Conservation (phyloP, 257 asterid species). For the Ehretia macrophylla region DNA sequence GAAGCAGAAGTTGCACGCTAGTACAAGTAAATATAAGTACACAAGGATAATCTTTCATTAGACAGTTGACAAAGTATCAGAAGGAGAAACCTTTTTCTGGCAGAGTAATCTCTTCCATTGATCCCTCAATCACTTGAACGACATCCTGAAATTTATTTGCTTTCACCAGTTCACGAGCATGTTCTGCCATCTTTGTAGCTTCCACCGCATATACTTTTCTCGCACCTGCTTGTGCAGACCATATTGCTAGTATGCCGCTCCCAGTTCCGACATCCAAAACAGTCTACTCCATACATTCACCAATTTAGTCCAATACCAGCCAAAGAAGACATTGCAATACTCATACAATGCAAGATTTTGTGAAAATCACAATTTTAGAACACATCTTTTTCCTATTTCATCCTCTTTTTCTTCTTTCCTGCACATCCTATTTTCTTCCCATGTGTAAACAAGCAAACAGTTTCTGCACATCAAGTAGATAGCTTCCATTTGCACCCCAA, state of each 20-base stretch:
- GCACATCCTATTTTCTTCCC: too few relatives aligned
- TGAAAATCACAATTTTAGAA: too few relatives aligned
- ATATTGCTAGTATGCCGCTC: constrained; percentile 93
- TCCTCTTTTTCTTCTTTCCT: too few relatives aligned
- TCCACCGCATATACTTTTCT: constrained; percentile 96
- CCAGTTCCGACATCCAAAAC: constrained; percentile 98
- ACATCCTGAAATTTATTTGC: constrained; percentile 67
- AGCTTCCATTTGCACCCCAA: too few relatives aligned
- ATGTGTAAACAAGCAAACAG: too few relatives aligned
- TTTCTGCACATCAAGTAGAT: too few relatives aligned
- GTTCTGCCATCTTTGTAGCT: constrained; percentile 97
- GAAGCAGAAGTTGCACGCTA: not conserved
- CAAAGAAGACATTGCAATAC: not conserved
- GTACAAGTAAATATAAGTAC: too few relatives aligned
- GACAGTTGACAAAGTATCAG: not conserved
- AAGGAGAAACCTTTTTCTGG: constrained; percentile 89
- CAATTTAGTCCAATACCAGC: constrained; percentile 27
- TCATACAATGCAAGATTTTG: not conserved
- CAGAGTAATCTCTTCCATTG: constrained; percentile 81
- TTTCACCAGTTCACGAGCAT: constrained; percentile 69
- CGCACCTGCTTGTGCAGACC: constrained; percentile 99
- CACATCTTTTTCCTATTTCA: too few relatives aligned
- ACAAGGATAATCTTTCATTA: not conserved
- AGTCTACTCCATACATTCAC: constrained; percentile 45
- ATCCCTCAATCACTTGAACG: constrained; percentile 87